These are phyloP conservation scores for Aquilaria sinensis DNA, from an alignment of 345 rosid species.

Conservation along the genomic window DNA sequence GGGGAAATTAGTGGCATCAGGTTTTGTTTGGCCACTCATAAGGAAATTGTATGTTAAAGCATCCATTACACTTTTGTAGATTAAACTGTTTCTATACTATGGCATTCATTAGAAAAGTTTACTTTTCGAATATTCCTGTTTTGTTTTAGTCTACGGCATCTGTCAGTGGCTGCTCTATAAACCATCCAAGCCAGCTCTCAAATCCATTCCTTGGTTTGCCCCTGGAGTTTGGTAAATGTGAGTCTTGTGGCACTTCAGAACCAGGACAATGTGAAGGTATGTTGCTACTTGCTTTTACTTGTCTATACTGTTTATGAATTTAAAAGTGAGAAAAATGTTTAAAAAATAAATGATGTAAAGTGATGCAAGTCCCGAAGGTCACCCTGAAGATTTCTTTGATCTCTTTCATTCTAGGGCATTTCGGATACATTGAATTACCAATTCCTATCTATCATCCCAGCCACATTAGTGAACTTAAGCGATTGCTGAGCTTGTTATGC, in stretches of 20 bases:
- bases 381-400: constrained; percentile 5
- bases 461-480: constrained; percentile 68
- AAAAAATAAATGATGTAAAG: background rate
- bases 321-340: background rate
- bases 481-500: constrained; percentile 71
- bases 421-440: constrained; percentile 84
- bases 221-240: constrained; percentile 85
- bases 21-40: constrained; percentile 63
- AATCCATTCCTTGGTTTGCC: constrained; percentile 93
- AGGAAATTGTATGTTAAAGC: constrained; percentile 62
- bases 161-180: constrained; percentile 55
- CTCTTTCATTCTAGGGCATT: constrained; percentile 63
- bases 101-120: constrained; percentile 2
- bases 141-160: constrained; percentile 58
- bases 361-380: background rate
- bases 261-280: constrained; percentile 82
- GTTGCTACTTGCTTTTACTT: constrained; percentile 4
- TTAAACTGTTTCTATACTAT: background rate
- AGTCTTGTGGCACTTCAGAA: constrained; percentile 86
- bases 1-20: constrained; percentile 62
- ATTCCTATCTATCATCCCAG: constrained; percentile 87
- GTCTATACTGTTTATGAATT: background rate
- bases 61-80: constrained; percentile 8
- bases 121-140: background rate
- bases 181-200: constrained; percentile 69